phyloP scores from a whole-genome alignment of 2,329 filamentous ascomycete genomes.

The Trichocomaceae sp. region DNA sequence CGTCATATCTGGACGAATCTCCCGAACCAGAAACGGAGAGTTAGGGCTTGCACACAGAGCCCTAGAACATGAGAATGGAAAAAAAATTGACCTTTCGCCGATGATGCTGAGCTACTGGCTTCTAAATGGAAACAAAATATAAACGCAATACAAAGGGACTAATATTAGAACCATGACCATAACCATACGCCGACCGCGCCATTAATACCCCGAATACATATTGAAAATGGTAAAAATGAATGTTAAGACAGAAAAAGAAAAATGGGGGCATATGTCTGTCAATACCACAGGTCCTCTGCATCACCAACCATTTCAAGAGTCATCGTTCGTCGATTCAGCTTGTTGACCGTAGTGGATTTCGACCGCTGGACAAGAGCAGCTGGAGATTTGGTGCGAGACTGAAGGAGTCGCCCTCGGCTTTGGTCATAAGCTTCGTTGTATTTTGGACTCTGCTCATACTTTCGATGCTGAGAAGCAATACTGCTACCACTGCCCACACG shows the following conservation, averaged over 20 bases:
- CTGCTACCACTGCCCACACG: neutral
- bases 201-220: neutral
- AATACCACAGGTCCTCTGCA: constrained; percentile 30
- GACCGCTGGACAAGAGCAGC: constrained; percentile 14
- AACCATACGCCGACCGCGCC: neutral
- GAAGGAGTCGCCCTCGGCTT: constrained; percentile 15
- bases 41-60: neutral
- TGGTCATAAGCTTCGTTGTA: neutral
- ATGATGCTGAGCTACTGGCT: neutral
- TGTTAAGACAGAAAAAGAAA: neutral
- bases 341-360: constrained; percentile 1
- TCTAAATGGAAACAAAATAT: neutral
- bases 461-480: neutral
- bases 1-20: constrained; percentile 12
- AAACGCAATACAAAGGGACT: neutral
- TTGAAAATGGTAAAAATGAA: neutral
- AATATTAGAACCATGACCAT: neutral
- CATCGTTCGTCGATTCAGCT: constrained; percentile 20
- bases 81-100: neutral
- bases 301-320: constrained; percentile 33
- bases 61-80: neutral
- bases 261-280: neutral
- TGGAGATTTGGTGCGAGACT: constrained; percentile 17
- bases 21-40: neutral
- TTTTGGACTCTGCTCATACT: constrained; percentile 1